Conservation (phyloP, 768 basidiomycete genomes). For the Leccinum olivaceopallidum region DNA sequence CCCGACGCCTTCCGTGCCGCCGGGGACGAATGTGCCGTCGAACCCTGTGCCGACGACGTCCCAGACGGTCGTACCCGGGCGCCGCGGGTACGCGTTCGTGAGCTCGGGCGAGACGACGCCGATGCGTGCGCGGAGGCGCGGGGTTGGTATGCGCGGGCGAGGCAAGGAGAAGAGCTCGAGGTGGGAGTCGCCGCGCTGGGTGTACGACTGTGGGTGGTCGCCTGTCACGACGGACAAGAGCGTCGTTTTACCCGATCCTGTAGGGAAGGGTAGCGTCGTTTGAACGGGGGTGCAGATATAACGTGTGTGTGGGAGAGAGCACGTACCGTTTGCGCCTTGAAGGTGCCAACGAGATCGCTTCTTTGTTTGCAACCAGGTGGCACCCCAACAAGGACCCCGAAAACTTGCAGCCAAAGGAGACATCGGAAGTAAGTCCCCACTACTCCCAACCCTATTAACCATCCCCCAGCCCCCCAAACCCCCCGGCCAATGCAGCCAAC, state of each 20-base stretch:
- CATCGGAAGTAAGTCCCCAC: too few relatives aligned
- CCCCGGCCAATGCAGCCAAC: too few relatives aligned
- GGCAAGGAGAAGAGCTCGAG: constrained; percentile 63
- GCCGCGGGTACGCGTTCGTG: constrained; percentile 85
- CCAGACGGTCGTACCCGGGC: constrained; percentile 64
- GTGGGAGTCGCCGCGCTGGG: constrained; percentile 48
- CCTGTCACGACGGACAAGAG: constrained; percentile 88
- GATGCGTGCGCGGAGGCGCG: constrained; percentile 61
- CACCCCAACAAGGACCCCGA: too few relatives aligned
- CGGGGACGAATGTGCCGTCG: constrained; percentile 75
- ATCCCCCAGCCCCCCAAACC: too few relatives aligned
- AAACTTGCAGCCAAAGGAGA: too few relatives aligned
- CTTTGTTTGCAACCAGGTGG: too few relatives aligned
- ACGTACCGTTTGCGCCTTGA: constrained; percentile 79
- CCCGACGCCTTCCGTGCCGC: constrained; percentile 46
- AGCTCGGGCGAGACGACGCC: constrained; percentile 90
- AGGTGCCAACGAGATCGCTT: constrained; percentile 75
- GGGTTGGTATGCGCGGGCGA: constrained; percentile 66
- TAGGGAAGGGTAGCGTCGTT: background rate
- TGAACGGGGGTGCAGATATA: background rate
- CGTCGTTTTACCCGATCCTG: constrained; percentile 95
- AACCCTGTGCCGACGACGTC: constrained; percentile 89
- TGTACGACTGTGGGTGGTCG: constrained; percentile 94
- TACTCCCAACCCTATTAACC: too few relatives aligned
- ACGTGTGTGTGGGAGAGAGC: too few relatives aligned